Evolutionary conservation across 2,329 filamentous ascomycete genomes (phyloP).

Genomic region (Diaporthe sp.): DNA sequence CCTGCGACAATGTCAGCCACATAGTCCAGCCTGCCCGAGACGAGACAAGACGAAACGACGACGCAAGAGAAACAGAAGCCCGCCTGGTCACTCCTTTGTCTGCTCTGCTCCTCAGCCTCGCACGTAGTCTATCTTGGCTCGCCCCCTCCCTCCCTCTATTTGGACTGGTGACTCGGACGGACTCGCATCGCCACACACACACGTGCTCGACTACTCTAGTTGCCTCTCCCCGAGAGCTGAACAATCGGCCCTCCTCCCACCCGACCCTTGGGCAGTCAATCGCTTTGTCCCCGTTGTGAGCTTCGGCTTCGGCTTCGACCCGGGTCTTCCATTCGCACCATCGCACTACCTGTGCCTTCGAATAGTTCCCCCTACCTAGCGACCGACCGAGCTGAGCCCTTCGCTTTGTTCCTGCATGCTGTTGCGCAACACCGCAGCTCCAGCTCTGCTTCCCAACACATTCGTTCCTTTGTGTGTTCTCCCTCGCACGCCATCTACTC

Average conservation of each 20-base stretch:
- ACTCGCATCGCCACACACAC: constrained; percentile 21
- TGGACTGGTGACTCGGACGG: neutral
- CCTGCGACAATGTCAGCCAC: constrained; percentile 28
- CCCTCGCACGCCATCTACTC: constrained; percentile 4
- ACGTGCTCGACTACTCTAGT: constrained; percentile 23
- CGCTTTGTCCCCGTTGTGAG: constrained; percentile 23
- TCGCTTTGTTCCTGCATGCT: constrained; percentile 21
- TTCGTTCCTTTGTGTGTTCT: constrained; percentile 14
- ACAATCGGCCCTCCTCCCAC: too few relatives aligned
- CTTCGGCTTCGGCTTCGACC: constrained; percentile 11
- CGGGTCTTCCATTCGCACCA: constrained; percentile 10
- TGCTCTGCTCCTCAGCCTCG: constrained; percentile 18
- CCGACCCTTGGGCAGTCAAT: constrained; percentile 5
- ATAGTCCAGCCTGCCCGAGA: constrained; percentile 30
- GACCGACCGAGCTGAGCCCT: neutral
- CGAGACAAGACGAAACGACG: constrained; percentile 30
- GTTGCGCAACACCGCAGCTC: constrained; percentile 13
- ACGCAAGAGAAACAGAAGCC: neutral
- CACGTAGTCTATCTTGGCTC: neutral
- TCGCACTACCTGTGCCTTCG: neutral
- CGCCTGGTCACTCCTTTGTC: constrained; percentile 22
- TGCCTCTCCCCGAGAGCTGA: too few relatives aligned
- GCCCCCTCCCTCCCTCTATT: neutral
- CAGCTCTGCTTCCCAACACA: constrained; percentile 5
- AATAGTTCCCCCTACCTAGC: neutral